phyloP scores from a whole-genome alignment of 768 basidiomycete species.

The Hirschioporus abietinus region DNA sequence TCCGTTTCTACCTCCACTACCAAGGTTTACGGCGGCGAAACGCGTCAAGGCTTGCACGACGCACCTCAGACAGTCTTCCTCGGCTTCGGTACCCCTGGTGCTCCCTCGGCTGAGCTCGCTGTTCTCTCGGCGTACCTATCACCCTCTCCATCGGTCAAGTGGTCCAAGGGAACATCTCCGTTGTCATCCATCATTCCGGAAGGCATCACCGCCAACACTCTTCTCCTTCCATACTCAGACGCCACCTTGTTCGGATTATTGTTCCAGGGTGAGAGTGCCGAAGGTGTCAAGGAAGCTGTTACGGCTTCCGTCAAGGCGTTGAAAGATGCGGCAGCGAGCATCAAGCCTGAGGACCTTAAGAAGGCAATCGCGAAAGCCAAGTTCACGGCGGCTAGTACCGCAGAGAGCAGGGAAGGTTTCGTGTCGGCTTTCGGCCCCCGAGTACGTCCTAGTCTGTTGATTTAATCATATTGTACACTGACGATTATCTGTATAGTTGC shows the following conservation, averaged over 20 bases:
- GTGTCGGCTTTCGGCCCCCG: constrained; percentile 56
- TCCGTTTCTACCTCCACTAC: constrained; percentile 32
- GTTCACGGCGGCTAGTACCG: constrained; percentile 66
- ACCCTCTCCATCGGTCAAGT: constrained; percentile 78
- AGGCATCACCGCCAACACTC: constrained; percentile 60
- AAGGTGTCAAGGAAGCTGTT: constrained; percentile 61
- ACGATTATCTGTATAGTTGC: constrained; percentile 39
- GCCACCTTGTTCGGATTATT: constrained; percentile 83
- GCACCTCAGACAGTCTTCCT: constrained; percentile 76
- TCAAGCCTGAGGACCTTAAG: constrained; percentile 68
- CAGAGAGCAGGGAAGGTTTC: constrained; percentile 68
- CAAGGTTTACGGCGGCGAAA: constrained; percentile 84
- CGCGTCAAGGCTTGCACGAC: constrained; percentile 42
- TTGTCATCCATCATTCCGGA: constrained; percentile 55
- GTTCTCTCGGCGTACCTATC: constrained; percentile 79
- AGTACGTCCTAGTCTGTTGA: constrained; percentile 35
- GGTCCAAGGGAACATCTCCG: constrained; percentile 71
- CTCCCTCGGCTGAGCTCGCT: constrained; percentile 65
- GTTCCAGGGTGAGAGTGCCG: constrained; percentile 61
- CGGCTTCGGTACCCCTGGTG: constrained; percentile 74
- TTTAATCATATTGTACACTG: constrained; percentile 9
- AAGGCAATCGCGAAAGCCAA: constrained; percentile 84
- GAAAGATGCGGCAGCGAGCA: constrained; percentile 38
- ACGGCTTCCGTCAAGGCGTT: constrained; percentile 65
- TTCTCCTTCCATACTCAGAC: constrained; percentile 88